phyloP scores from a whole-genome alignment of 2,329 filamentous ascomycete species.

The Exophiala dermatitidis region DNA sequence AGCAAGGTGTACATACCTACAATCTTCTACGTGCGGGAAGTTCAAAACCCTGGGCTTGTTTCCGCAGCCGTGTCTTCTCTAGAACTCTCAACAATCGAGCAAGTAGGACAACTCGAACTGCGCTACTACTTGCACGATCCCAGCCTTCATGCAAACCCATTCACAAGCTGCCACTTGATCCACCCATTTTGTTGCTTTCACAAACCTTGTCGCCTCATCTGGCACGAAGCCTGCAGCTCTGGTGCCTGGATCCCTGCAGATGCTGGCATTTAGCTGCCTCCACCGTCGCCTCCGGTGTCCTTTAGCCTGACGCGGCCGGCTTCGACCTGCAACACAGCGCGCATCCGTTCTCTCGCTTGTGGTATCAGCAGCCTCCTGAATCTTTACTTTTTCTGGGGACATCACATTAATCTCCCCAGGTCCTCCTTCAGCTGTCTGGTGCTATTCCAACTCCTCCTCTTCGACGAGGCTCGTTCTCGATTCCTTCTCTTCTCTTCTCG shows the following conservation, averaged over 20 bases:
- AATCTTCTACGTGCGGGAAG: too few relatives aligned
- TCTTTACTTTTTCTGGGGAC: constrained; percentile 2
- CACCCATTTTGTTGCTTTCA: background rate
- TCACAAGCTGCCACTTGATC: background rate
- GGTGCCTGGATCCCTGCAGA: constrained; percentile 12
- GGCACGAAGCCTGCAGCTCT: background rate
- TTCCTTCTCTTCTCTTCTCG: background rate
- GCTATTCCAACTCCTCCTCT: constrained; percentile 7
- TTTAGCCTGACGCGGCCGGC: constrained; percentile 14
- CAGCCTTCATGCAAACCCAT: background rate
- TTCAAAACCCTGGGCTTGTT: too few relatives aligned
- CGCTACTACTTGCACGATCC: too few relatives aligned
- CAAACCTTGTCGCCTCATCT: constrained; percentile 1
- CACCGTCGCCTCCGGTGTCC: constrained; percentile 8
- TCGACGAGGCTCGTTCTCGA: background rate
- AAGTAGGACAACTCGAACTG: too few relatives aligned
- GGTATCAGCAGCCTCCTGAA: constrained; percentile 19
- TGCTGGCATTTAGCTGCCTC: constrained; percentile 12
- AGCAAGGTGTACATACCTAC: too few relatives aligned
- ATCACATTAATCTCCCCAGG: constrained; percentile 6
- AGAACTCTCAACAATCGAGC: too few relatives aligned
- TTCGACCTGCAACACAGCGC: constrained; percentile 3
- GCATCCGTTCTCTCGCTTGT: constrained; percentile 18
- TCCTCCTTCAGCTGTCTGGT: constrained; percentile 1
- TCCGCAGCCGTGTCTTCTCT: too few relatives aligned